A percentile compares a stretch with the other conserved stretches of the same genome.
Evolutionary conservation across 495 filamentous ascomycete genomes (phyloP).

Genomic region (Lasiosphaeria hispida): DNA sequence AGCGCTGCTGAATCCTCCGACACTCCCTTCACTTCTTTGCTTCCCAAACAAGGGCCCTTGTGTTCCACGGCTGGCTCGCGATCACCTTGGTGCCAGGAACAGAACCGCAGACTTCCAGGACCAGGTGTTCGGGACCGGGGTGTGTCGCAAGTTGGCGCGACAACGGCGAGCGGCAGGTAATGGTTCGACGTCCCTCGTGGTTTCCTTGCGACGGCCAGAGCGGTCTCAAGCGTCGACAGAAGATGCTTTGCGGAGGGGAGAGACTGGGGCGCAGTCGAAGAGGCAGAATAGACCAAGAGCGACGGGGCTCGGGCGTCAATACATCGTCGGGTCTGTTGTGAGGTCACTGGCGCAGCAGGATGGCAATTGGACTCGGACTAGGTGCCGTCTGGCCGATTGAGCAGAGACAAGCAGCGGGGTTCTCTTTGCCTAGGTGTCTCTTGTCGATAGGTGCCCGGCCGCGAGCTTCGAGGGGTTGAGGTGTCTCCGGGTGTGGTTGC

Average conservation of each 20-base stretch:
- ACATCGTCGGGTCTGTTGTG: conserved; percentile 18
- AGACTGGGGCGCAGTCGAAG: conserved; percentile 22
- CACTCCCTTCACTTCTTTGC: background rate
- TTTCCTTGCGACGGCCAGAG: no score
- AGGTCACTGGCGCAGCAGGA: conserved; percentile 7
- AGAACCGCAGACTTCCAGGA: background rate
- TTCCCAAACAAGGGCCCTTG: conserved; percentile 1
- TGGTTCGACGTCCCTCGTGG: background rate
- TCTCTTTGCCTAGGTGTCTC: background rate
- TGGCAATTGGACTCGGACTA: conserved; percentile 9
- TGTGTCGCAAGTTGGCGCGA: conserved; percentile 4
- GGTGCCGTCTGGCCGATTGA: conserved; percentile 10
- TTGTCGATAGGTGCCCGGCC: conserved; percentile 4
- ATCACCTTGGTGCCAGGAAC: conserved; percentile 6
- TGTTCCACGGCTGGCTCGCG: background rate
- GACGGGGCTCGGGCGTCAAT: conserved; percentile 18
- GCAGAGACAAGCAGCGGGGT: conserved; percentile 9
- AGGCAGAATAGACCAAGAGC: background rate
- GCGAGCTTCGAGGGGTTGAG: conserved; percentile 4
- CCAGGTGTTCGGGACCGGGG: background rate
- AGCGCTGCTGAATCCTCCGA: conserved; percentile 38
- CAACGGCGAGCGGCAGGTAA: background rate
- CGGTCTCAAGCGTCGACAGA: no score
- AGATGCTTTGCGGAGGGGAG: background rate
- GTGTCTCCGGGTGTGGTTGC: background rate